Percentiles rank a stretch among this genome's conserved stretches.
Conservation (phyloP, 305 asterid genomes). For the Andrographis paniculata region DNA sequence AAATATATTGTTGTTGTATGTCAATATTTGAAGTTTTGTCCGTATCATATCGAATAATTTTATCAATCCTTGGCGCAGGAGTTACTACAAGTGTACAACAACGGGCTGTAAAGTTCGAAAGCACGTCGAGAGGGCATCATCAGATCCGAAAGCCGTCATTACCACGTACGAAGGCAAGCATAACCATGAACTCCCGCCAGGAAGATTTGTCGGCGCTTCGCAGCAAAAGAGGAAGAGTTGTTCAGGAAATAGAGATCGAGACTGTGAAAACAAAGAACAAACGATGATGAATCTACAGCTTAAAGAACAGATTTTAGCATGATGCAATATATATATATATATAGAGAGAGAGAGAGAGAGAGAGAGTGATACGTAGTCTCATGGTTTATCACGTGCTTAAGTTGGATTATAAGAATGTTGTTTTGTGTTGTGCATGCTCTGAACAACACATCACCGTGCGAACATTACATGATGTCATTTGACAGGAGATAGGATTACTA, state of each 20-base stretch:
- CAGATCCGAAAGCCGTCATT: constrained; percentile 69
- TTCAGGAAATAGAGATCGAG: constrained; percentile 24
- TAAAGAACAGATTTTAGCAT: constrained; percentile 12
- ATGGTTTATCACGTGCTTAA: too few relatives aligned
- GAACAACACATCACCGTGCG: too few relatives aligned
- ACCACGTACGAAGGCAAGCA: constrained; percentile 94
- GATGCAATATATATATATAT: too few relatives aligned
- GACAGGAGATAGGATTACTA: too few relatives aligned
- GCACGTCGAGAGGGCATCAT: constrained; percentile 85
- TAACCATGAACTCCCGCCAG: constrained; percentile 63
- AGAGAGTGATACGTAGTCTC: too few relatives aligned
- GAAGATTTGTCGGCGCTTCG: constrained; percentile 22
- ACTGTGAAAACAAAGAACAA: constrained; percentile 27
- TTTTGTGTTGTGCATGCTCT: too few relatives aligned
- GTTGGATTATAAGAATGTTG: too few relatives aligned
- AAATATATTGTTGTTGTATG: too few relatives aligned
- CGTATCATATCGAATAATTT: too few relatives aligned
- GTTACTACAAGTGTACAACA: constrained; percentile 81
- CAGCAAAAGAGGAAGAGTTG: not conserved
- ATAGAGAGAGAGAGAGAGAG: too few relatives aligned
- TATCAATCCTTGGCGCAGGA: constrained; percentile 38
- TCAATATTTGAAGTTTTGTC: too few relatives aligned
- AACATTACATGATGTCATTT: too few relatives aligned
- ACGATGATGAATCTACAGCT: constrained; percentile 40
- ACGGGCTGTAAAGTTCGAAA: constrained; percentile 90